Conservation (phyloP, 176 grass and related monocot species). For the Bolboschoenus planiculmis region DNA sequence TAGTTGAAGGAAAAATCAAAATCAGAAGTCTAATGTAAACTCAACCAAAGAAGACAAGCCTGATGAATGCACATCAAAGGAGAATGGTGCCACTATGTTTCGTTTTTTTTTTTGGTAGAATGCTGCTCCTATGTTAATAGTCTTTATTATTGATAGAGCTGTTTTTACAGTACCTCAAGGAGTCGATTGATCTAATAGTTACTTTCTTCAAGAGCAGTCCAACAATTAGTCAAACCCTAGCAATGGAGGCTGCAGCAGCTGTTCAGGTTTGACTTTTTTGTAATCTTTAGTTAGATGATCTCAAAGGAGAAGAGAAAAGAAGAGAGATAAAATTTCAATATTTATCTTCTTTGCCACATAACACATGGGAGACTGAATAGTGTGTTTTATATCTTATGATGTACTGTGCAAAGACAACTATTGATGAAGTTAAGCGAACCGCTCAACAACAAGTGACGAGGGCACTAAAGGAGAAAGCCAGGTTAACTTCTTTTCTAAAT, state of each 20-base stretch:
- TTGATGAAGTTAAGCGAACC: slow-evolving; percentile 87
- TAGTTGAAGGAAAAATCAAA: neutral
- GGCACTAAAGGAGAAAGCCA: slow-evolving; percentile 80
- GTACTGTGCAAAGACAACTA: slow-evolving; percentile 65
- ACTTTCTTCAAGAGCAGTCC: slow-evolving; percentile 90
- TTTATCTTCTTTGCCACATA: slow-evolving; percentile 14
- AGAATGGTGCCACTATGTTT: neutral
- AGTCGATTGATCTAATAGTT: slow-evolving; percentile 78
- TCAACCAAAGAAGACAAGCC: slow-evolving; percentile 6
- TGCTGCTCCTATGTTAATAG: neutral
- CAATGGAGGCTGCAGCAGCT: slow-evolving; percentile 85
- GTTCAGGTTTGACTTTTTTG: slow-evolving; percentile 53
- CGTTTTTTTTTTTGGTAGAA: neutral
- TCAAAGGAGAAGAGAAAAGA: neutral
- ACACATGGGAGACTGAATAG: neutral
- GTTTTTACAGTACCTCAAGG: slow-evolving; percentile 69
- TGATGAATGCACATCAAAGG: neutral
- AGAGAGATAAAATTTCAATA: neutral
- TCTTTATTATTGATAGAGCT: slow-evolving; percentile 7
- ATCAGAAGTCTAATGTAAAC: neutral
- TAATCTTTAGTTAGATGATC: neutral
- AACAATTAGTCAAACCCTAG: slow-evolving; percentile 75
- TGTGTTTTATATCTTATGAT: slow-evolving; percentile 15
- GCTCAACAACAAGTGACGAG: slow-evolving; percentile 87
- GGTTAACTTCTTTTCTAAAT: slow-evolving; percentile 27